Base-by-base conservation (phyloP, 805 yeast genomes). In the Jamesozyma jinghongensis region DNA sequence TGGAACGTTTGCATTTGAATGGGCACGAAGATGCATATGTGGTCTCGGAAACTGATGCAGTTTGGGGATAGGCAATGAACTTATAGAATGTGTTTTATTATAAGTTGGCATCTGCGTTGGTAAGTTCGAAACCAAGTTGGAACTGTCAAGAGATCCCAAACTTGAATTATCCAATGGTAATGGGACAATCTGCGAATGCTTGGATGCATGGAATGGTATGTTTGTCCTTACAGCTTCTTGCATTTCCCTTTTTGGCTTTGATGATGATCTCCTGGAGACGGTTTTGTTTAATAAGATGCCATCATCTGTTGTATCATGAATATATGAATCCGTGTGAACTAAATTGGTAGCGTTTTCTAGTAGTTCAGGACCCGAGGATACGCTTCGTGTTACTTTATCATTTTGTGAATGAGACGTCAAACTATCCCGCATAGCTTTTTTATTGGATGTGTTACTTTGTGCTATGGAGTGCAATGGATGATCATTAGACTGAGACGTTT, bases 141-240 rank as follows among this genome's bases (percentile, higher is more conserved):
- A 7, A 6, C 19, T 6, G 13, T 35, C 32, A 18, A 25, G 13
- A 8, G 14, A 11, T 22, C 4, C 5, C n/a, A 7, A n/a, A 28
- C 12, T 25, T 16, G 16, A 10, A 22, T 22, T 31, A 33, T 16
- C 19, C 18, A 13, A 6, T 32, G 25, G 19, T 37, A 16, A 39
- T 10, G 66, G 65, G 31, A 62, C 38, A 16, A 62, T 60, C 34
- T 57, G 62, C 3, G 66, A 55, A 40, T 62, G 66, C 37, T 61
- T 61, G 2, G 55, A 55, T 5, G 66, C 53, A 31, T 57, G 56
- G 41, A 61, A 62, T 14, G 66, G 66, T 11, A 57, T 51, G 32
- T 43, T 46, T 28, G 50, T 53, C 22, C 52, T 53, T 18, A 49
- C 53, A 11, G 25, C 6, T 4, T 32, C 35, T 18, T 47, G 50